Evolutionary conservation across 1,284 basidiomycete genomes (phyloP).

Genomic region (Malassezia obtusa): DNA sequence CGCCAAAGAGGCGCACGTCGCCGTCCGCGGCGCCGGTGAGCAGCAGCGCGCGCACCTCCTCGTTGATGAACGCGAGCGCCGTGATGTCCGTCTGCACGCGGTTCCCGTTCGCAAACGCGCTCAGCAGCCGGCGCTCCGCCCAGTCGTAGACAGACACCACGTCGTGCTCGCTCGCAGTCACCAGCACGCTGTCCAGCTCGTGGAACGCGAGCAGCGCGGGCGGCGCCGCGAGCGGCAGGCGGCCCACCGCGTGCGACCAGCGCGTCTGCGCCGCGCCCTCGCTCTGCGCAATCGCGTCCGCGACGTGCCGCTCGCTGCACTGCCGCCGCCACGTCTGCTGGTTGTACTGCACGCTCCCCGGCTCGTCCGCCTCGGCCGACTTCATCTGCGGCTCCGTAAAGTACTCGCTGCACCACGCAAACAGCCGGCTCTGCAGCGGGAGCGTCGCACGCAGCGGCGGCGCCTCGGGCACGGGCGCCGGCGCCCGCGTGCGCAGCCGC

Average conservation of each 20-base stretch:
- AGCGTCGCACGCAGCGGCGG: constrained; percentile 52
- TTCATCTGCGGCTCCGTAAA: constrained; percentile 83
- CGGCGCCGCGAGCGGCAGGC: constrained; percentile 55
- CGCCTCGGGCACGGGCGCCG: constrained; percentile 50
- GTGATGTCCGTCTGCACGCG: constrained; percentile 72
- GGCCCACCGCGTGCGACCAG: constrained; percentile 74
- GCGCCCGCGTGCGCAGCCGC: constrained; percentile 27
- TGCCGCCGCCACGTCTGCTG: constrained; percentile 90
- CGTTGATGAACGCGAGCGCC: constrained; percentile 84
- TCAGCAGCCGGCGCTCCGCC: constrained; percentile 67
- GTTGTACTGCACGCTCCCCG: constrained; percentile 84
- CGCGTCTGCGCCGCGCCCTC: constrained; percentile 39
- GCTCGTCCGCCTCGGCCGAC: constrained; percentile 83
- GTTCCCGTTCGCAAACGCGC: constrained; percentile 81
- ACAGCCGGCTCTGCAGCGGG: constrained; percentile 82
- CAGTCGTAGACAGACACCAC: constrained; percentile 92
- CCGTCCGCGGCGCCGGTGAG: constrained; percentile 84
- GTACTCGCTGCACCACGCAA: constrained; percentile 93
- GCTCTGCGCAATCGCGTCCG: constrained; percentile 61
- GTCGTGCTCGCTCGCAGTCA: constrained; percentile 75
- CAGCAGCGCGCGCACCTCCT: constrained; percentile 84
- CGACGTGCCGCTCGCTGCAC: constrained; percentile 70
- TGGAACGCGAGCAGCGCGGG: constrained; percentile 65
- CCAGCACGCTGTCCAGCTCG: constrained; percentile 78
- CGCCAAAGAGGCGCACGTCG: constrained; percentile 77